Base-by-base conservation (phyloP, 768 basidiomycete species). In the Dioszegia hungarica region DNA sequence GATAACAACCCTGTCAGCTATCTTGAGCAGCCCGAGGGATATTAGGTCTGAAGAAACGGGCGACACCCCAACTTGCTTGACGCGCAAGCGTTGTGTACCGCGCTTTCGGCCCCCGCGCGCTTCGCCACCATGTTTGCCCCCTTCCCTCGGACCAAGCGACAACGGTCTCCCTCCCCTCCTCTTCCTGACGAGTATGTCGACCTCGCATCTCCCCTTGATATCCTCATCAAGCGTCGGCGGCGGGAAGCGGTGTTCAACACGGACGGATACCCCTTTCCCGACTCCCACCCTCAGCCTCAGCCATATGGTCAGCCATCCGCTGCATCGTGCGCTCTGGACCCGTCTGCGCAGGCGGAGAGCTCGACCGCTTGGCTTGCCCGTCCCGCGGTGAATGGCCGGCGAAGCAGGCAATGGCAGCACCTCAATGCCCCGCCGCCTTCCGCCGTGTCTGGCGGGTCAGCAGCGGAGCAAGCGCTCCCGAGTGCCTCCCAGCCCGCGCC, bases 181-280 rank as follows among this genome's bases (percentile, higher is more conserved):
- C 24, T 51, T 3, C 49, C 36, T 25, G 34, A 38, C 11, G 49
- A 51, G 9, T 38, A 38, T 36, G 22, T 54, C 28, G 52, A 65
- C 43, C 49, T 69, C 31, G 46, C 63, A 11, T 71, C 69, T 3
- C 69, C 69, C 15, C 53, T 71, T 11, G 66, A 71, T 40, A 44
- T 66, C 17, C 29, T 71, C 5, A 54, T 67, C 20, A 71, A 71
- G 38, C 61, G 66, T 12, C 59, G 66, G 1, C 52, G 66, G 28
- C 29, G 63, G 37, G 56, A 62, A n/a, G 57, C 59, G 3, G n/a
- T 36, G 5, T 57, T 25, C 36, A 38, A 6, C 22, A 27, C 36
- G 24, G 24, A 51, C 20, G 34, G 19, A 36, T 38, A 38, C 27
- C 45, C 50, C 3, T 33, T 56, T 27, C 19, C 31, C 31, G 31